A percentile compares a stretch with the other conserved stretches of the same genome.
Evolutionary conservation across 768 basidiomycete species (phyloP).

Genomic region (Calvatia gigantea): DNA sequence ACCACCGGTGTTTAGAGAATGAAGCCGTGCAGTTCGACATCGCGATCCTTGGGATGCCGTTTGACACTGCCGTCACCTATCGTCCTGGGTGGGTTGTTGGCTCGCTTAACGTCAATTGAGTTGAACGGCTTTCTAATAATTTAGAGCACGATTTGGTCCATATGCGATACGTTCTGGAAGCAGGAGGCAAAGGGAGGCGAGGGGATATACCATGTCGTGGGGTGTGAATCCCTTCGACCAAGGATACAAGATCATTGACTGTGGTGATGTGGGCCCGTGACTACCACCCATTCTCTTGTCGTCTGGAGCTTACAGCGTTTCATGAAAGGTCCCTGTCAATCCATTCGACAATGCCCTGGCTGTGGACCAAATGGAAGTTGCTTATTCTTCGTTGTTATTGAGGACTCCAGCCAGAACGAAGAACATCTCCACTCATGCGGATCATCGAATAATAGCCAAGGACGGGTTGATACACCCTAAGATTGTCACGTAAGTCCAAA

Average conservation of each 20-base stretch:
- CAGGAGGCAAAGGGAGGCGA: slow-evolving; percentile 52
- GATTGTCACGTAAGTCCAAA: slow-evolving; percentile 51
- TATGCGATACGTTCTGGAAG: slow-evolving; percentile 81
- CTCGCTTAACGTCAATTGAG: too few species aligned
- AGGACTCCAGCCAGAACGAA: slow-evolving; percentile 43
- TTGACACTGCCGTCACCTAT: slow-evolving; percentile 70
- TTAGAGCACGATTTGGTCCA: slow-evolving; percentile 89
- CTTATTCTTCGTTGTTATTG: slow-evolving; percentile 73
- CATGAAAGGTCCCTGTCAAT: slow-evolving; percentile 60
- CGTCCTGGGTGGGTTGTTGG: slow-evolving; percentile 39
- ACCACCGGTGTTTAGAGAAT: slow-evolving; percentile 66
- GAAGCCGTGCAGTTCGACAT: slow-evolving; percentile 58
- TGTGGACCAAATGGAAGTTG: slow-evolving; percentile 83
- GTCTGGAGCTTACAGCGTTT: not conserved
- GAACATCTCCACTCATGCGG: slow-evolving; percentile 30
- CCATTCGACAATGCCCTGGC: slow-evolving; percentile 84
- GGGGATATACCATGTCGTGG: slow-evolving; percentile 75
- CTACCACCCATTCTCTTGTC: not conserved
- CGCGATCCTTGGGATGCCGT: slow-evolving; percentile 77
- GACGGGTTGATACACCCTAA: slow-evolving; percentile 70
- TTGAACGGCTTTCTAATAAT: slow-evolving; percentile 13
- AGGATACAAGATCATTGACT: slow-evolving; percentile 67
- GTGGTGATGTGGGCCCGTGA: slow-evolving; percentile 61
- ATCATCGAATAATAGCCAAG: slow-evolving; percentile 37
- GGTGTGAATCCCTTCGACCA: slow-evolving; percentile 58